Conservation (phyloP, 768 basidiomycete species). For the Lentinula raphanica region DNA sequence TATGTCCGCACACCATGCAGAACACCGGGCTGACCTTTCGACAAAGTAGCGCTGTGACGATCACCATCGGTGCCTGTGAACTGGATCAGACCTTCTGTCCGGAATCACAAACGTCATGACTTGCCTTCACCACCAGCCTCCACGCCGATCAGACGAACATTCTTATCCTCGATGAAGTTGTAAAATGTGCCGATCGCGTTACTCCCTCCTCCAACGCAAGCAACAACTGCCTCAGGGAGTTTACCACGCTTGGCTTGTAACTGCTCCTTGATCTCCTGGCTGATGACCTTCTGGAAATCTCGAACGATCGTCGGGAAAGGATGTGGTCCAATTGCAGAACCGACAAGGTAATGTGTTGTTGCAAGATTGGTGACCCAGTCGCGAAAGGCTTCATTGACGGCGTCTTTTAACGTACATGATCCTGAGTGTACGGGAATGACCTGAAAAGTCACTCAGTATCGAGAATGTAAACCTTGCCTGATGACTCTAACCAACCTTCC, state of each 20-base stretch:
- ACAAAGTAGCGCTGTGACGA: slow-evolving; percentile 88
- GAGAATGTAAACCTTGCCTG: background rate
- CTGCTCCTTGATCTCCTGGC: slow-evolving; percentile 90
- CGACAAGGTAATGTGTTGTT: slow-evolving; percentile 94
- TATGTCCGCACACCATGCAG: slow-evolving; percentile 96
- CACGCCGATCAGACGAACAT: slow-evolving; percentile 84
- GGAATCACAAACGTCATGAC: slow-evolving; percentile 23
- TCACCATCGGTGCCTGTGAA: slow-evolving; percentile 73
- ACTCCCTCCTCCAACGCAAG: slow-evolving; percentile 96
- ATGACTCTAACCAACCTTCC: slow-evolving; percentile 67
- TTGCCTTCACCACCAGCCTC: slow-evolving; percentile 99
- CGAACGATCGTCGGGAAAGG: slow-evolving; percentile 99
- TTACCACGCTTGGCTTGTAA: slow-evolving; percentile 68
- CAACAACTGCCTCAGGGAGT: slow-evolving; percentile 90
- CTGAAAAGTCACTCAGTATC: slow-evolving; percentile 33
- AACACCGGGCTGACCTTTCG: slow-evolving; percentile 88
- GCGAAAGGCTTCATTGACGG: slow-evolving; percentile 96
- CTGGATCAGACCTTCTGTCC: background rate
- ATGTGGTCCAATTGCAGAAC: slow-evolving; percentile 95
- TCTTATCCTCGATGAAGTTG: slow-evolving; percentile 88
- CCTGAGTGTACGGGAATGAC: slow-evolving; percentile 93
- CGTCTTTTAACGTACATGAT: slow-evolving; percentile 93
- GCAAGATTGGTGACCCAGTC: slow-evolving; percentile 98
- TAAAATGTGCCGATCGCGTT: slow-evolving; percentile 98
- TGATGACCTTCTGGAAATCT: slow-evolving; percentile 95